Conservation (phyloP, 2,329 filamentous ascomycete genomes). For the Trichoderma guizhouense region DNA sequence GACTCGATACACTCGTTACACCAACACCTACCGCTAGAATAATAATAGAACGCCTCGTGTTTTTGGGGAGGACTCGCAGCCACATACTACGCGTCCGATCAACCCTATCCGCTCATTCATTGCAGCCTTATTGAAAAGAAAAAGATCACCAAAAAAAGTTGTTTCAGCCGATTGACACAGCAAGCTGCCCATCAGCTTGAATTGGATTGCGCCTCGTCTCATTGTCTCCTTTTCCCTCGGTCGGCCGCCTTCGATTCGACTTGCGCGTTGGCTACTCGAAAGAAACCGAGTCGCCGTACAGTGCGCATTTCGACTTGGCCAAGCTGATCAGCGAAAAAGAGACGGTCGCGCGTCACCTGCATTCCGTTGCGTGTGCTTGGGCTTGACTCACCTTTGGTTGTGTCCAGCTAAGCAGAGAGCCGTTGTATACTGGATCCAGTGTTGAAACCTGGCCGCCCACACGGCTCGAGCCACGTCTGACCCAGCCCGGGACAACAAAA, state of each 20-base stretch:
- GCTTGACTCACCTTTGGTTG: not conserved
- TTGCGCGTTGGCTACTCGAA: not conserved
- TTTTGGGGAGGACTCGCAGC: constrained; percentile 8
- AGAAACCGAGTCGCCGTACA: not conserved
- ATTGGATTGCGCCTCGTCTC: constrained; percentile 2
- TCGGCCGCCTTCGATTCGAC: not conserved
- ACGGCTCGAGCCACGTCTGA: constrained; percentile 13
- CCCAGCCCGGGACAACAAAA: not conserved
- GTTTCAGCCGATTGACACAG: not conserved
- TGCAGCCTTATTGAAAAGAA: not conserved
- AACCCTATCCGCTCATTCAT: constrained; percentile 10
- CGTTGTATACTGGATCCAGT: not conserved
- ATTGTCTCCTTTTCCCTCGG: not conserved
- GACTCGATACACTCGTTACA: constrained; percentile 13
- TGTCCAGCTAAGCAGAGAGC: not conserved
- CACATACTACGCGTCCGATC: constrained; percentile 11
- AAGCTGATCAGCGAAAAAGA: not conserved
- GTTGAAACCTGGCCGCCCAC: not conserved
- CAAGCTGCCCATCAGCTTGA: not conserved
- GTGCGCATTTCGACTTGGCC: not conserved
- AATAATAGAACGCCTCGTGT: constrained; percentile 15
- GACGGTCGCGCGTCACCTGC: constrained; percentile 7
- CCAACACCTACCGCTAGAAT: constrained; percentile 14
- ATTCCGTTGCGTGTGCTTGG: not conserved
- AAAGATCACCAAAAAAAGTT: not conserved